Percentiles rank a stretch among this genome's conserved stretches.
Conservation (phyloP, 345 rosid species). For the Abelmoschus esculentus region DNA sequence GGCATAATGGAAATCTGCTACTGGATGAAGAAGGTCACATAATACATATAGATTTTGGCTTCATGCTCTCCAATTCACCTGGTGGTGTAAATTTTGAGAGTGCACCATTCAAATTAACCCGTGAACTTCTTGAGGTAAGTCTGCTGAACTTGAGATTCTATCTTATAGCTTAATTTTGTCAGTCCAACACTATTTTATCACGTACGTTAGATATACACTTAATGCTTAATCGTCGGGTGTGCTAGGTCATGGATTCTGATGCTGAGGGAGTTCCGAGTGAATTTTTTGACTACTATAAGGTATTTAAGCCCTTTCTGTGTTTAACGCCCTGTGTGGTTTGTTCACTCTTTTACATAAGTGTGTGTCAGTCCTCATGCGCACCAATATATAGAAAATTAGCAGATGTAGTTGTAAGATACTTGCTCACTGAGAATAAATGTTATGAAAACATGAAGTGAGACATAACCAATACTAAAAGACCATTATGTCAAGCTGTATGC, state of each 20-base stretch:
- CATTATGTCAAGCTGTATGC: not conserved
- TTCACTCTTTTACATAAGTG: not conserved
- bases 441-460: not conserved
- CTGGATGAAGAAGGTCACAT: constrained; percentile 98
- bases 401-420: not conserved
- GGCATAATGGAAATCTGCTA: constrained; percentile 94
- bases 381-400: not conserved
- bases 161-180: not conserved
- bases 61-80: constrained; percentile 99
- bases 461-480: not conserved
- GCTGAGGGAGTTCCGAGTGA: constrained; percentile 99
- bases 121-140: constrained; percentile 95
- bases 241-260: constrained; percentile 99
- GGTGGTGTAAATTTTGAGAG: constrained; percentile 99
- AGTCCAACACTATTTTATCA: constrained; percentile 5
- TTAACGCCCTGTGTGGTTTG: not conserved
- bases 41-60: constrained; percentile 98
- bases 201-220: constrained; percentile 8
- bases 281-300: constrained; percentile 98
- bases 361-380: not conserved
- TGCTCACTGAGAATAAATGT: not conserved
- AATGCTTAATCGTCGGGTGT: constrained; percentile 1
- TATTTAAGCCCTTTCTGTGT: constrained; percentile 21
- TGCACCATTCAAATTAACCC: constrained; percentile 97
- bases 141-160: not conserved